These are phyloP conservation scores for Hura crepitans DNA, from an alignment of 441 rosid species.

Conservation along the genomic window DNA sequence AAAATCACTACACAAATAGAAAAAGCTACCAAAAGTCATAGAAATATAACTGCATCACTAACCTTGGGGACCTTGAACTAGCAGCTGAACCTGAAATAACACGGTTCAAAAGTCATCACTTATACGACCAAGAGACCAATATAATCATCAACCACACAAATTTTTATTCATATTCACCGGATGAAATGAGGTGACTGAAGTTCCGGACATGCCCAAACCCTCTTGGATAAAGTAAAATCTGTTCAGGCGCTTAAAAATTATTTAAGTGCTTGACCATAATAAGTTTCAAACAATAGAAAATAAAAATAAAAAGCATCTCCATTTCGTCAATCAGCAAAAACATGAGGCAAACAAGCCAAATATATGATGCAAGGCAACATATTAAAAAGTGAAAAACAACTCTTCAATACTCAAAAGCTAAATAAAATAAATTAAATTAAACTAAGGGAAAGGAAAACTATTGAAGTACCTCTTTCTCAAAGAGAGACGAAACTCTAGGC, in stretches of 20 bases:
- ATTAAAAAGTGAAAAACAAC: background rate
- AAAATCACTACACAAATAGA: background rate
- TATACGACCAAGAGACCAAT: background rate
- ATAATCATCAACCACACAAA: background rate
- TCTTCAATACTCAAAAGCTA: background rate
- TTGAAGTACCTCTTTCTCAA: conserved; percentile 39
- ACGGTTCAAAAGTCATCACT: conserved; percentile 2
- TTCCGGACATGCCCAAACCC: conserved; percentile 37
- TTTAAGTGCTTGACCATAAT: background rate
- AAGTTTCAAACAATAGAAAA: background rate
- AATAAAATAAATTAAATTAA: background rate
- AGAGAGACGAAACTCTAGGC: conserved; percentile 39
- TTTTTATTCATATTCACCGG: conserved; percentile 37
- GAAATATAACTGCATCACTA: conserved; percentile 19
- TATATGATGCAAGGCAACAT: background rate
- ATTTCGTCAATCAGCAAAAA: background rate
- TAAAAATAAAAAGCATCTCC: background rate
- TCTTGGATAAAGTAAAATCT: conserved; percentile 44
- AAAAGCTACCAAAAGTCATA: background rate
- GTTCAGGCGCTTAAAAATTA: conserved; percentile 10
- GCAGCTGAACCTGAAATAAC: conserved; percentile 42
- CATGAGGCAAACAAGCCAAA: background rate
- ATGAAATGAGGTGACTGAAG: conserved; percentile 44
- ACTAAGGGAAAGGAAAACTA: background rate
- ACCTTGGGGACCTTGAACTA: conserved; percentile 44